Percentiles rank a stretch among this genome's conserved stretches.
phyloP scores from a whole-genome alignment of 2,329 filamentous ascomycete genomes.

The Chrysoporthe cubensis region DNA sequence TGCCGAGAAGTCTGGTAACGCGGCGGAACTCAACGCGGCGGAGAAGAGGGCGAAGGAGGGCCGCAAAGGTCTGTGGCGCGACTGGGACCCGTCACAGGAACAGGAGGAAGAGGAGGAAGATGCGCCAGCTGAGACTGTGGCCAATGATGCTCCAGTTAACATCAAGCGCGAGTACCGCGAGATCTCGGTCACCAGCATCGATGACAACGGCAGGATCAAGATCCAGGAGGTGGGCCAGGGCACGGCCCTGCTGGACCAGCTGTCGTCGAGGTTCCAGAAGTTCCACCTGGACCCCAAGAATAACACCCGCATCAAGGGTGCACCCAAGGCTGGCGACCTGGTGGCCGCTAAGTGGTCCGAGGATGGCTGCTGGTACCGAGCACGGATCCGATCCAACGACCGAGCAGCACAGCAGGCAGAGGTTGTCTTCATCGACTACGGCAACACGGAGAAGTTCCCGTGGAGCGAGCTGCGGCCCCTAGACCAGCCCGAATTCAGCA shows the following conservation, averaged over 20 bases:
- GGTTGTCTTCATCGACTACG: slow-evolving; percentile 94
- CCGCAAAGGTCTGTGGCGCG: slow-evolving; percentile 86
- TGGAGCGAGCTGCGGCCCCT: slow-evolving; percentile 87
- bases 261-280: slow-evolving; percentile 89
- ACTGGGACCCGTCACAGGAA: slow-evolving; percentile 91
- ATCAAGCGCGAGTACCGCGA: slow-evolving; percentile 91
- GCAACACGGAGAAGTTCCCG: slow-evolving; percentile 86
- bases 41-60: slow-evolving; percentile 89
- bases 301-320: slow-evolving; percentile 69
- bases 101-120: slow-evolving; percentile 58
- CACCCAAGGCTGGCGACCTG: slow-evolving; percentile 88
- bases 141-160: slow-evolving; percentile 55
- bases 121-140: slow-evolving; percentile 55
- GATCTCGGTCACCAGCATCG: slow-evolving; percentile 88
- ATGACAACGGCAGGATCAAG: slow-evolving; percentile 81
- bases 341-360: slow-evolving; percentile 90
- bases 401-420: slow-evolving; percentile 86
- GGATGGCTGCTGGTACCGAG: slow-evolving; percentile 94
- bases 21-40: slow-evolving; percentile 82
- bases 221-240: slow-evolving; percentile 88
- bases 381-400: slow-evolving; percentile 88
- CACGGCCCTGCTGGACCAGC: slow-evolving; percentile 78
- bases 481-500: slow-evolving; percentile 75
- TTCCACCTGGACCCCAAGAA: slow-evolving; percentile 89
- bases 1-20: slow-evolving; percentile 92